Evolutionary conservation across 177 flowering plant genomes (phyloP).

Genomic region (Vitis hybrid): DNA sequence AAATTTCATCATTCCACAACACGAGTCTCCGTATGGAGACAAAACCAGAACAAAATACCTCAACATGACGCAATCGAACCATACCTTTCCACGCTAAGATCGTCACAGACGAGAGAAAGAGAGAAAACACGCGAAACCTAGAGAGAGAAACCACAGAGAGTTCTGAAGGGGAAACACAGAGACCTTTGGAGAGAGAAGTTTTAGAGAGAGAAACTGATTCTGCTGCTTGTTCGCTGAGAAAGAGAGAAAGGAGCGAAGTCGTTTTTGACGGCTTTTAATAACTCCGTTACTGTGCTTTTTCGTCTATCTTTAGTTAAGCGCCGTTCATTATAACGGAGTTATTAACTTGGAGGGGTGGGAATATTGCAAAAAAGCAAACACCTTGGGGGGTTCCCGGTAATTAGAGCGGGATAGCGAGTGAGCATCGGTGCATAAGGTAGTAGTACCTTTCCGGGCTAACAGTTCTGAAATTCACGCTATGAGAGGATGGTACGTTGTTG

Average conservation of each 20-base stretch:
- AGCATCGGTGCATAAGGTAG: no score
- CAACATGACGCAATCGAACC: no score
- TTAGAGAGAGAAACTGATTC: constrained; percentile 8
- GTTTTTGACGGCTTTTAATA: constrained; percentile 27
- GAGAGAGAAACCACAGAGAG: constrained; percentile 2
- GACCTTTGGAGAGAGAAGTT: constrained; percentile 12
- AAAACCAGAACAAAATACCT: no score
- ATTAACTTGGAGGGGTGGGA: not conserved
- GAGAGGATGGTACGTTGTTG: no score
- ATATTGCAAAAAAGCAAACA: not conserved
- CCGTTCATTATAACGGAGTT: constrained; percentile 7
- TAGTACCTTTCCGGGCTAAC: no score
- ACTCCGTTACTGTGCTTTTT: constrained; percentile 24
- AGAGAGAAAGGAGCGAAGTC: constrained; percentile 17
- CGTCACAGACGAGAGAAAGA: no score
- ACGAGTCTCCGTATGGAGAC: no score
- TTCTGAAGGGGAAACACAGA: not conserved
- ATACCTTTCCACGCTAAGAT: not conserved
- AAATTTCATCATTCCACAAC: not conserved
- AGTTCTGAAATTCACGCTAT: no score
- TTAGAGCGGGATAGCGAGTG: no score
- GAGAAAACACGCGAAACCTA: not conserved
- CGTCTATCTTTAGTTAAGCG: not conserved
- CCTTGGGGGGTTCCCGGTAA: not conserved
- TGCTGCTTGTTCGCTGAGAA: not conserved